Base-by-base conservation (phyloP, 2,329 filamentous ascomycete genomes). In the Pseudocercospora vitis region DNA sequence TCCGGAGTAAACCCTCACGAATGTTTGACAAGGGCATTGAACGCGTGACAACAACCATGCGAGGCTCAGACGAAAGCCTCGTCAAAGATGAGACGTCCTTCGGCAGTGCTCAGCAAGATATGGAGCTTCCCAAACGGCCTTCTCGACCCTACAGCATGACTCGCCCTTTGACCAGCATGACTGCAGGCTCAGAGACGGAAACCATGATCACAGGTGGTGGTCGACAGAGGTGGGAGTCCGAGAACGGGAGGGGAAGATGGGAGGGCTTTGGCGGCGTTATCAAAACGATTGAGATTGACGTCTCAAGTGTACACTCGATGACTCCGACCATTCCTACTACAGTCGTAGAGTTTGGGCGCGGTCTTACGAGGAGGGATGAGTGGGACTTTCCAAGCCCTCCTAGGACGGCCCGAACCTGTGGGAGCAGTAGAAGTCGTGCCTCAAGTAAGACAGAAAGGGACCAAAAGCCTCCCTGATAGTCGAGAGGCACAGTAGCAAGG, bases 241-340 rank as follows among this genome's bases (percentile, higher is more conserved):
- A 46, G 6, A 50, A 52, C 11, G 53, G 53, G 7, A 40, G 16
- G 32, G 56, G 56, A 35, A 35, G 50, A 16, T 53, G 53, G 50
- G 56, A 56, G 35, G 53, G 53, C 12, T 48, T 56, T 16, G 53
- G 50, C n/a, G 56, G 53, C 1, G 57, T 59, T 14, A 44, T 59
- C 4, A 54, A 55, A 40, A 59, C 54, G 2, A 29, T 57, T 0
- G 54, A 59, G 18, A 19, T 59, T n/a, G 57, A 57, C 31, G 54
- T 59, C 12, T 44, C 50, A 16, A 52, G 42, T 19, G 42, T 44
- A 9, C 33, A 47, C n/a, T 48, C 48, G 23, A 26, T 37, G 14
- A 50, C 42, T 3, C 37, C 53, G 2, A 45, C 53, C 11, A 53
- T 21, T 5, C 28, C 16, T 31, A 32, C 16, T 18, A 32, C 39